These are phyloP conservation scores for Beauveria caledonica DNA, from an alignment of 2,329 filamentous ascomycete genomes.

Conservation along the genomic window DNA sequence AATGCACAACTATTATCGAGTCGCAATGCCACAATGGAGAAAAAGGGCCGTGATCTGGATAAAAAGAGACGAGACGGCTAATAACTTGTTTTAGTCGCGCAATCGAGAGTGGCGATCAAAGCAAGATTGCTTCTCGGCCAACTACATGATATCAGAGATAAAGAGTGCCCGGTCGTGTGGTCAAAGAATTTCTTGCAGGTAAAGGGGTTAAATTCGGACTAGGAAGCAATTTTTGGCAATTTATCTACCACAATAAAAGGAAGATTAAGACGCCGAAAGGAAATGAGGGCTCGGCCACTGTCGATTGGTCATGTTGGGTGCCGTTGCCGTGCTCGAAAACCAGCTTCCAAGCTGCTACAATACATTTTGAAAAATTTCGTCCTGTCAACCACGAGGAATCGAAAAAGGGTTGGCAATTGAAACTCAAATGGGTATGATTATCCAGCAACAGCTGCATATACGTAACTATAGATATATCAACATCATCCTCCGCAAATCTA, in stretches of 20 bases:
- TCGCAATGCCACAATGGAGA: neutral
- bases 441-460: neutral
- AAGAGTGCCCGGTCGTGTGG: too few species aligned
- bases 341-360: too few species aligned
- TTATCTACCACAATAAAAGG: too few species aligned
- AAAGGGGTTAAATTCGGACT: too few species aligned
- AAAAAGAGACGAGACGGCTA: neutral
- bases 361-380: too few species aligned
- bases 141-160: too few species aligned
- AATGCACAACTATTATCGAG: too few species aligned
- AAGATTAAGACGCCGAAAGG: neutral
- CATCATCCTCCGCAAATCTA: neutral
- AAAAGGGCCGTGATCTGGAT: neutral
- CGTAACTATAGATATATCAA: slow-evolving; percentile 5
- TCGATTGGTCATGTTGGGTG: neutral
- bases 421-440: slow-evolving; percentile 10
- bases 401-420: neutral
- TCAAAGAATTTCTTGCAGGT: too few species aligned
- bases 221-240: too few species aligned
- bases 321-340: too few species aligned
- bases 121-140: too few species aligned
- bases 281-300: neutral
- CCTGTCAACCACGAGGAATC: neutral
- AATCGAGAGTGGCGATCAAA: too few species aligned
- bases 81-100: neutral